Conservation (phyloP, 202 grass and related monocot species). For the Schoenoplectus triqueter region DNA sequence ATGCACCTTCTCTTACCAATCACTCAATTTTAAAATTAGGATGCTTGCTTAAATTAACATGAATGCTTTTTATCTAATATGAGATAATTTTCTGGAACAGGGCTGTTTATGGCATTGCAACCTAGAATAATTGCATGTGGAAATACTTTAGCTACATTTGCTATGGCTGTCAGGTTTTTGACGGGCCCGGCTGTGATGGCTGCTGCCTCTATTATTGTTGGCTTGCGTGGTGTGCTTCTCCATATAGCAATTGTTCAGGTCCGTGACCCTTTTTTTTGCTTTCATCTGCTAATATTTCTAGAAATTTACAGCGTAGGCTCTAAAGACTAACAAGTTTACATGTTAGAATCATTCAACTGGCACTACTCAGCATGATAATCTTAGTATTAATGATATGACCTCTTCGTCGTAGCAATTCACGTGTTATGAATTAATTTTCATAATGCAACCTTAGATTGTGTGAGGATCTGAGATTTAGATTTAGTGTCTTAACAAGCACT, state of each 20-base stretch:
- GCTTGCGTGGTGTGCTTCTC: conserved; percentile 70
- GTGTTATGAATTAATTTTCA: neutral
- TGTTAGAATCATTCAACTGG: neutral
- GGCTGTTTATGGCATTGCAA: conserved; percentile 94
- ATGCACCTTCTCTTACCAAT: neutral
- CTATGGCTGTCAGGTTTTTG: conserved; percentile 79
- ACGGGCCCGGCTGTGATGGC: conserved; percentile 77
- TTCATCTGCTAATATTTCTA: neutral
- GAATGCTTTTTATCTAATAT: neutral
- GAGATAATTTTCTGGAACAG: conserved; percentile 39
- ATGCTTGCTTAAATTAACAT: neutral
- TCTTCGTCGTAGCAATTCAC: neutral
- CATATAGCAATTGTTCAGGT: conserved; percentile 95
- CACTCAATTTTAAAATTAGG: neutral
- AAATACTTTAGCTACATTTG: conserved; percentile 59
- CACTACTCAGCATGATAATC: neutral
- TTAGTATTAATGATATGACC: neutral
- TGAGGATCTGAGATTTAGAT: neutral
- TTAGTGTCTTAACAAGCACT: neutral
- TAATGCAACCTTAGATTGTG: conserved; percentile 4
- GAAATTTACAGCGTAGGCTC: neutral
- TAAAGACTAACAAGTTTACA: neutral
- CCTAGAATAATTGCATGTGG: conserved; percentile 89
- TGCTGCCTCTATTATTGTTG: conserved; percentile 67
- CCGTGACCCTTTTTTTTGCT: neutral